Conservation (phyloP, 176 grass and related monocot species). For the Phoenix roebelenii region DNA sequence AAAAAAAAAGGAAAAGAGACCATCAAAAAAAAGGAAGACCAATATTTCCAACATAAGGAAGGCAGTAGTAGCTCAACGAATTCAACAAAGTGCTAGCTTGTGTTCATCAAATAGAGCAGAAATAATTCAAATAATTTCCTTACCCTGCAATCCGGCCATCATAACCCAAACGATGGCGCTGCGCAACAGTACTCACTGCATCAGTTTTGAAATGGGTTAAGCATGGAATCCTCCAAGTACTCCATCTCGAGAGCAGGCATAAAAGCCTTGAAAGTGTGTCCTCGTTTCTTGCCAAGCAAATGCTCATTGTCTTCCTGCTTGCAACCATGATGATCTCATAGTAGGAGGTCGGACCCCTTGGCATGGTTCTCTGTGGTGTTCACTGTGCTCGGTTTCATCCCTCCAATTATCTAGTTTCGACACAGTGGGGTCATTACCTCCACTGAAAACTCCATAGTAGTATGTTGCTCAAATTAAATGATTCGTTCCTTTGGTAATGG, state of each 20-base stretch:
- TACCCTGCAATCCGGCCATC: conserved; percentile 30
- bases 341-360: conserved; percentile 42
- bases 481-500: too few species aligned
- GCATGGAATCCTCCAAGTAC: conserved; percentile 40
- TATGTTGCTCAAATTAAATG: too few species aligned
- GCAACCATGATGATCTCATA: conserved; percentile 53
- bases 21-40: too few species aligned
- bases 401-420: conserved; percentile 68
- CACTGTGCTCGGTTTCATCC: conserved; percentile 59
- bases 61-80: too few species aligned
- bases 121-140: neutral
- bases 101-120: too few species aligned
- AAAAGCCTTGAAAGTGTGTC: conserved; percentile 61
- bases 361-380: conserved; percentile 47
- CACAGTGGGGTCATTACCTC: conserved; percentile 32
- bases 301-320: conserved; percentile 30
- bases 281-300: conserved; percentile 61
- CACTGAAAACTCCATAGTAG: conserved; percentile 45
- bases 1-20: too few species aligned
- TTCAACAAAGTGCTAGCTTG: too few species aligned
- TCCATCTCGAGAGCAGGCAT: conserved; percentile 76
- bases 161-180: conserved; percentile 57
- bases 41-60: neutral
- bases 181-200: conserved; percentile 50
- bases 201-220: conserved; percentile 40